Evolutionary conservation across 2,329 filamentous ascomycete species (phyloP), one percentile per base, ranked within the genome.

Genomic region (Nothopassalora personata): DNA sequence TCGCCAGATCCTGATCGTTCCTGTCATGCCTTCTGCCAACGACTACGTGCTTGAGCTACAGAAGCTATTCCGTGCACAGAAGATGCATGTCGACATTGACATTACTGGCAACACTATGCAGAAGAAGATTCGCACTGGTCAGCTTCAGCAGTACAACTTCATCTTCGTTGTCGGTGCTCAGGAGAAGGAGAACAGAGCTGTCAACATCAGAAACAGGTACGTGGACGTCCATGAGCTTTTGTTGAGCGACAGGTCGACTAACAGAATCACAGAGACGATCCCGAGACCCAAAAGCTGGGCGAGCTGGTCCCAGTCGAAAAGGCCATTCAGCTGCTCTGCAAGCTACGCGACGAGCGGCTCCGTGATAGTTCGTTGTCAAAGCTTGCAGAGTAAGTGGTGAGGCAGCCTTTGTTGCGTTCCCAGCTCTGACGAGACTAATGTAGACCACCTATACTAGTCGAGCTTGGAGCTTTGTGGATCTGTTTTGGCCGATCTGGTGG

Each of bases 61-160:
- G 69, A 74, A 76, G 60, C 78, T 86, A 62, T 87, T 92, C 77
- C 84, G 86, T 70, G 61, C 60, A 10, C 79, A 81, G 60, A 81
- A 86, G 73, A 83, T 93, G 74, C 88, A 87, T 69, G 84, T 85
- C 71, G 87, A 90, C 72, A 80, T 87, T 60, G 87, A 90, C 71
- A 79, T 88, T 54, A 83, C 83, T 66, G 85, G 88, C 68, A 91
- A 93, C 76, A 94, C 89, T 6, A 85, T 94, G 77, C 87, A 91
- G 74, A 93, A 94, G 83, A 94, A 94, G 84, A 91, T 94, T 66
- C 86, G 89, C 67, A 91, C 83, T 57, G 90, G 86, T 13, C 90
- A 94, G 76, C 75, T 93, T 68, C 81, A 86, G 54, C 87, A 91
- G 75, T 93, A 92, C 79, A 92, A 92, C 79, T 91, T 89, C 75